A percentile compares a stretch with the other conserved stretches of the same genome.
Evolutionary conservation across 768 basidiomycete genomes (phyloP).

Genomic region (Leccinum truebloodii): DNA sequence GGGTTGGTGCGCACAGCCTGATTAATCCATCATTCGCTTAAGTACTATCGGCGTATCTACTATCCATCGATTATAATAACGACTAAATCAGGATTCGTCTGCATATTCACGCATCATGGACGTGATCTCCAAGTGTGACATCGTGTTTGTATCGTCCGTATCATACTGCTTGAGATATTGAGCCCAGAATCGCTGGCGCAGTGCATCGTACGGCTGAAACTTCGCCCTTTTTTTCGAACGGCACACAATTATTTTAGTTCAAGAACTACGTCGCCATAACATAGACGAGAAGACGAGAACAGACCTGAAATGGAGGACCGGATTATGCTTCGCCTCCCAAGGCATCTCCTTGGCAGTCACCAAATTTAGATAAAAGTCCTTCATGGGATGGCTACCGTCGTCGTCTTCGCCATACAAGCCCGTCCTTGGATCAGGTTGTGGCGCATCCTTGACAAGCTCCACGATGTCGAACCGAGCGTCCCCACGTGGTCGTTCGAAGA

Average conservation of each 20-base stretch:
- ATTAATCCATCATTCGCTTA: too few relatives aligned
- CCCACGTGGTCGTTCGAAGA: slow-evolving; percentile 85
- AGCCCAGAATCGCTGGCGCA: slow-evolving; percentile 89
- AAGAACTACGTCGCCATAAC: background rate
- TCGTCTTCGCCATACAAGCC: slow-evolving; percentile 44
- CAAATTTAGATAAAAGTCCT: slow-evolving; percentile 68
- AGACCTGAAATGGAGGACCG: slow-evolving; percentile 67
- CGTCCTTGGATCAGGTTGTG: slow-evolving; percentile 60
- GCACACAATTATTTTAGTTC: slow-evolving; percentile 6
- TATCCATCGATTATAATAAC: too few relatives aligned
- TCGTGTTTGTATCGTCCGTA: slow-evolving; percentile 28
- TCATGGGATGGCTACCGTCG: slow-evolving; percentile 53
- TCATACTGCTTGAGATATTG: slow-evolving; percentile 91
- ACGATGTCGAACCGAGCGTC: slow-evolving; percentile 71
- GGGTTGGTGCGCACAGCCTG: too few relatives aligned
- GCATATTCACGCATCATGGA: too few relatives aligned
- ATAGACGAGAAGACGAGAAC: slow-evolving; percentile 6
- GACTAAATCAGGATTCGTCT: too few relatives aligned
- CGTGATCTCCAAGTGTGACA: too few relatives aligned
- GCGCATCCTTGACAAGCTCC: slow-evolving; percentile 66
- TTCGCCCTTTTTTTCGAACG: slow-evolving; percentile 59
- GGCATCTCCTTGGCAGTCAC: slow-evolving; percentile 57
- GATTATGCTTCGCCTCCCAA: slow-evolving; percentile 75
- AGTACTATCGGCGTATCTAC: too few relatives aligned
- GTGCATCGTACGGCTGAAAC: slow-evolving; percentile 92